Evolutionary conservation across 208 protist species (phyloP).

Genomic region (Trypanosoma melophagium): DNA sequence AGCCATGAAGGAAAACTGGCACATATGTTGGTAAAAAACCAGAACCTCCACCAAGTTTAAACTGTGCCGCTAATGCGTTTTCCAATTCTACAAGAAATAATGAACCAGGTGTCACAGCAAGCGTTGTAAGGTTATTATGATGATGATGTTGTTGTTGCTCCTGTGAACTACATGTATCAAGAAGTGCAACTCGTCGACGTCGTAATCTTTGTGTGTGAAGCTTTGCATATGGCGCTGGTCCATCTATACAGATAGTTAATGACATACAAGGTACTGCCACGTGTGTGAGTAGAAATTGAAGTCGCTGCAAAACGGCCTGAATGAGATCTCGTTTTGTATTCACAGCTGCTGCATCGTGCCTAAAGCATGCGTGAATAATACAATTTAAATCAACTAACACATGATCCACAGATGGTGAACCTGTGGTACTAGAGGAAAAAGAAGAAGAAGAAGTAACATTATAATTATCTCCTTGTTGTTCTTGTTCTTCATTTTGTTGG

Average conservation of each 20-base stretch:
- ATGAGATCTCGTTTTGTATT: constrained; percentile 59
- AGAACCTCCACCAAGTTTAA: constrained; percentile 55
- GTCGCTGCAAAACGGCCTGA: constrained; percentile 68
- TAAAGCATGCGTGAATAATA: constrained; percentile 80
- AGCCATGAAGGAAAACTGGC: constrained; percentile 77
- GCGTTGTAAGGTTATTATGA: constrained; percentile 49
- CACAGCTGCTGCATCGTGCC: constrained; percentile 27
- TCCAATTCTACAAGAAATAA: constrained; percentile 87
- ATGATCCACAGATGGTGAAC: constrained; percentile 50
- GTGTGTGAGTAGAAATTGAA: constrained; percentile 63
- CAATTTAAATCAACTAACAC: constrained; percentile 87
- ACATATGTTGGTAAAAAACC: constrained; percentile 60
- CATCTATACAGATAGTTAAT: constrained; percentile 81
- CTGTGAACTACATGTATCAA: constrained; percentile 43
- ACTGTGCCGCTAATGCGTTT: constrained; percentile 77
- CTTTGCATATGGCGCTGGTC: constrained; percentile 80
- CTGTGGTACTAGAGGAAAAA: constrained; percentile 10
- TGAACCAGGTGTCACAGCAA: constrained; percentile 78
- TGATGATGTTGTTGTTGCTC: constrained; percentile 8
- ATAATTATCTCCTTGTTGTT: neutral
- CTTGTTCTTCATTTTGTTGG: neutral
- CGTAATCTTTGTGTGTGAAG: constrained; percentile 82
- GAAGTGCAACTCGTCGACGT: constrained; percentile 57
- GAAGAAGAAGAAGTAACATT: neutral
- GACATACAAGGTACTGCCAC: constrained; percentile 60